A percentile compares a stretch with the other conserved stretches of the same genome.
These are phyloP conservation scores for Umbilicus rupestris DNA, from an alignment of 164 flowering plant species.

Conservation along the genomic window DNA sequence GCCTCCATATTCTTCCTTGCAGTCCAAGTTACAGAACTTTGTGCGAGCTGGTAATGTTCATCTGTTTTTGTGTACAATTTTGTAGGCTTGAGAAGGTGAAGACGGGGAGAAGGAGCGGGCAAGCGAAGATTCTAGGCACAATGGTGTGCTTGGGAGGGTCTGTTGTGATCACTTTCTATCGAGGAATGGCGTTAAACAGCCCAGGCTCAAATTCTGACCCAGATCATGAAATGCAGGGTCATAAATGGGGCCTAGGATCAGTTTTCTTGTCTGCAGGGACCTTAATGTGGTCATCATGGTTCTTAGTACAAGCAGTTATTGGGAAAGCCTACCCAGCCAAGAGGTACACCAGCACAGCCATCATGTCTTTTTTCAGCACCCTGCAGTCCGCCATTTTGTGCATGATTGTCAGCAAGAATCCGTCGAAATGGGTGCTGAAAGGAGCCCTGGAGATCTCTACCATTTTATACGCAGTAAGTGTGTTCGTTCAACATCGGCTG, in stretches of 20 bases:
- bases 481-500: too few relatives aligned
- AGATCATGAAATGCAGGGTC: neutral
- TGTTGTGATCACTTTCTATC: constrained; percentile 2
- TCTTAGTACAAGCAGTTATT: constrained; percentile 50
- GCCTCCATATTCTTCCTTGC: neutral
- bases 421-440: neutral
- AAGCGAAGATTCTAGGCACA: neutral
- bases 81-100: neutral
- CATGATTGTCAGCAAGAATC: neutral
- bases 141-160: constrained; percentile 1
- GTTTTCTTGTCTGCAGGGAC: constrained; percentile 29
- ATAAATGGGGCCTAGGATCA: constrained; percentile 41
- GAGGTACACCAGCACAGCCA: constrained; percentile 23
- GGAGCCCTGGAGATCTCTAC: neutral
- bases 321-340: constrained; percentile 19
- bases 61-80: neutral
- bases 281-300: constrained; percentile 66
- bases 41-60: neutral
- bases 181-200: neutral
- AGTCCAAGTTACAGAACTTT: neutral
- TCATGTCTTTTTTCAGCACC: constrained; percentile 3
- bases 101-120: neutral
- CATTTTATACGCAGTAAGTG: neutral
- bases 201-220: neutral
- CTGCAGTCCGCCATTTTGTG: neutral